A percentile compares a stretch with the other conserved stretches of the same genome.
phyloP scores from a whole-genome alignment of 176 grass and related monocot genomes.

The Hordeum marinum region DNA sequence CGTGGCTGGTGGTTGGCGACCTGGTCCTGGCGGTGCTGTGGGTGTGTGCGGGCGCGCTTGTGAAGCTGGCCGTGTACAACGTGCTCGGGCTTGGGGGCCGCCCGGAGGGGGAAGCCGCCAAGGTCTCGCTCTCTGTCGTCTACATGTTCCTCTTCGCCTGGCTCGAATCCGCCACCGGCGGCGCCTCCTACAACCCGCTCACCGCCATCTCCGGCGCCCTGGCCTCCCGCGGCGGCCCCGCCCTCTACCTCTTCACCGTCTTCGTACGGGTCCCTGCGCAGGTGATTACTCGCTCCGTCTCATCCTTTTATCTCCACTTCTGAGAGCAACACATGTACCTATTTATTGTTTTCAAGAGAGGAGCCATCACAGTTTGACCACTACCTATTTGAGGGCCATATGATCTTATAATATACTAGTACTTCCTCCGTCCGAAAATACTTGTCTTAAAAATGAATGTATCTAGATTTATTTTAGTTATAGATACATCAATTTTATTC shows the following conservation, averaged over 20 bases:
- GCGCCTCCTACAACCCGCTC: conserved; percentile 87
- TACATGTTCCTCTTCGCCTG: conserved; percentile 98
- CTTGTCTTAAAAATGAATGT: too few relatives aligned
- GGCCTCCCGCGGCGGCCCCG: conserved; percentile 31
- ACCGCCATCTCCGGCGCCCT: conserved; percentile 61
- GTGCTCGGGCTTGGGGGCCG: conserved; percentile 38
- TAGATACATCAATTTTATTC: too few relatives aligned
- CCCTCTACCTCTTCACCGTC: conserved; percentile 54
- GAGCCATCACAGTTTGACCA: not conserved
- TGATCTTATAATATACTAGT: too few relatives aligned
- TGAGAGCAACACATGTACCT: not conserved
- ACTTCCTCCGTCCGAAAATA: too few relatives aligned
- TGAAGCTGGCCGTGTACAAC: conserved; percentile 70
- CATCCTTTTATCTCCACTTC: not conserved
- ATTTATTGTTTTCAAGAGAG: not conserved
- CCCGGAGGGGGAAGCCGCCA: conserved; percentile 62
- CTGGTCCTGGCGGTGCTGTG: conserved; percentile 58
- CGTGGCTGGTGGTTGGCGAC: conserved; percentile 53
- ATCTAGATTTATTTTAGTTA: too few relatives aligned
- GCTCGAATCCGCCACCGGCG: conserved; percentile 53
- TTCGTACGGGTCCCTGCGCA: conserved; percentile 83
- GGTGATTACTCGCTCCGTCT: conserved; percentile 23
- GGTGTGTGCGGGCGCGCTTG: conserved; percentile 85
- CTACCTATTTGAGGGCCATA: not conserved
- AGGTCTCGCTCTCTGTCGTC: conserved; percentile 59